Percentiles rank a stretch among this genome's conserved stretches.
phyloP scores from a whole-genome alignment of 768 basidiomycete genomes.

The Termitomyces titanicus region DNA sequence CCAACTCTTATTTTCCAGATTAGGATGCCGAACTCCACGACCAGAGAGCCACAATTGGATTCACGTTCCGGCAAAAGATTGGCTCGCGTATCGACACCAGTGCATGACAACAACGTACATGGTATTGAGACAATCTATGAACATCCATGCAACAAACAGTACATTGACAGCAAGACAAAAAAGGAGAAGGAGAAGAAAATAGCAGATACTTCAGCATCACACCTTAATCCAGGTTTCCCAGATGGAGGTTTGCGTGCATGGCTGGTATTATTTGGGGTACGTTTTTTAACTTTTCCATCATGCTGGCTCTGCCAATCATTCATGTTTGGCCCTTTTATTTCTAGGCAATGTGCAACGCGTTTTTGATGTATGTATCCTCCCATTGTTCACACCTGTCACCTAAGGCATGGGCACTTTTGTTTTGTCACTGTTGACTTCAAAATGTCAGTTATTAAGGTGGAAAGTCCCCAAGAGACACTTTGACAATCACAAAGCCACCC shows the following conservation, averaged over 20 bases:
- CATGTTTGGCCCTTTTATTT: background rate
- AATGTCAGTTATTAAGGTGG: too few species aligned
- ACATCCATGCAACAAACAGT: background rate
- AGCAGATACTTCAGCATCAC: background rate
- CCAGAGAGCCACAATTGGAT: background rate
- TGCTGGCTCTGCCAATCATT: background rate
- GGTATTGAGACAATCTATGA: background rate
- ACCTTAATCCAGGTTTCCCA: slow-evolving; percentile 23
- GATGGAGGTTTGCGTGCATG: slow-evolving; percentile 44
- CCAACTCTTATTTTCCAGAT: background rate
- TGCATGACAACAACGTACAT: background rate
- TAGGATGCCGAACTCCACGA: background rate
- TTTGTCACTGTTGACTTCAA: too few species aligned
- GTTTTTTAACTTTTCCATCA: slow-evolving; percentile 12
- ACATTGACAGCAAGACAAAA: background rate
- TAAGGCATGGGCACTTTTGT: too few species aligned
- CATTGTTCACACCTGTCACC: background rate
- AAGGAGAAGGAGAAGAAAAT: background rate
- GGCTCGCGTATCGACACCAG: background rate
- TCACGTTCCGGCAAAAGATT: slow-evolving; percentile 3
- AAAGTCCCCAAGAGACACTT: too few species aligned
- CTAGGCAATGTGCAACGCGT: slow-evolving; percentile 44
- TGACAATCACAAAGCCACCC: too few species aligned
- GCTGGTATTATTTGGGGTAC: slow-evolving; percentile 40
- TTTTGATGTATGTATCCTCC: slow-evolving; percentile 35